Percentiles rank a stretch among this genome's conserved stretches.
phyloP scores from a whole-genome alignment of 768 basidiomycete species.

The Hygrocybe coccinea region DNA sequence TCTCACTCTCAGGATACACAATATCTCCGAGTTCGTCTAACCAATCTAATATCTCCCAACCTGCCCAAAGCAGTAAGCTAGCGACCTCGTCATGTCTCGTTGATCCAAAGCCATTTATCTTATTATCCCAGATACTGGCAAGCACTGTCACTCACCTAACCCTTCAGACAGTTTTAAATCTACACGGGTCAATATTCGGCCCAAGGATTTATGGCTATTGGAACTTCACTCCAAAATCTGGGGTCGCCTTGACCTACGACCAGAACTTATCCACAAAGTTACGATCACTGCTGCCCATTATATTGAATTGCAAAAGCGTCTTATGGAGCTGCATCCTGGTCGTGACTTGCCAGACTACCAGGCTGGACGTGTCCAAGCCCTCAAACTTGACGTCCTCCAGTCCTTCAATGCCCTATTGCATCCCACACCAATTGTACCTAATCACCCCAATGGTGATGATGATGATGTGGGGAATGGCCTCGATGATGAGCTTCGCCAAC shows the following conservation, averaged over 20 bases:
- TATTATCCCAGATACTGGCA: no score
- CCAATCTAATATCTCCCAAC: no score
- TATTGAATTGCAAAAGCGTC: not conserved
- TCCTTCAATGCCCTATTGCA: no score
- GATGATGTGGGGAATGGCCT: no score
- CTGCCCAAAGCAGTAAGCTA: no score
- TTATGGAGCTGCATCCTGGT: not conserved
- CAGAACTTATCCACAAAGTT: not conserved
- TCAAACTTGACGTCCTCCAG: not conserved
- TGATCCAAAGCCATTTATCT: no score
- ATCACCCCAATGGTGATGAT: no score
- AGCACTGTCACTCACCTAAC: no score
- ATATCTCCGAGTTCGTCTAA: no score
- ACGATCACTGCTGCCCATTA: not conserved
- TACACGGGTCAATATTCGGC: not conserved
- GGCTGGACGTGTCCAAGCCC: not conserved
- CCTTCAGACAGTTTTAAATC: not conserved
- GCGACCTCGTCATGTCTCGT: no score
- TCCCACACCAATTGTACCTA: no score
- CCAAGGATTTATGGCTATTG: not conserved
- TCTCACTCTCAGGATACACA: no score
- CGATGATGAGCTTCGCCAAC: not conserved
- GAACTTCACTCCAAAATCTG: constrained; percentile 3
- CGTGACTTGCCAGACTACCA: not conserved
- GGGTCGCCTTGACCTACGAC: not conserved